phyloP scores from a whole-genome alignment of 2,329 filamentous ascomycete species.

The Clarireedia homoeocarpa region DNA sequence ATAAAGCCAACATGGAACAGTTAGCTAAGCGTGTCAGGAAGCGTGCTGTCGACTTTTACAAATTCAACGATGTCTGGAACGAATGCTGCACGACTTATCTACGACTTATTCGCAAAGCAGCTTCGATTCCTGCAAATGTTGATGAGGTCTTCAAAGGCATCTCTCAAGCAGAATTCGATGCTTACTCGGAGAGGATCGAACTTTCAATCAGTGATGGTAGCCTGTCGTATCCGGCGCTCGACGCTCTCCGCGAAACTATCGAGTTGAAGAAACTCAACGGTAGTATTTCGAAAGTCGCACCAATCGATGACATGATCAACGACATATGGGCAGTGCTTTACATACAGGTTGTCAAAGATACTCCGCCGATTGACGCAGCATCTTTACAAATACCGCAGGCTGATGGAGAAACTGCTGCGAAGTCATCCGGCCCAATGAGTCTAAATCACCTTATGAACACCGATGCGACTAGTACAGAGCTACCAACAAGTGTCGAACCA shows the following conservation, averaged over 20 bases:
- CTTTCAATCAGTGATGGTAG: slow-evolving; percentile 45
- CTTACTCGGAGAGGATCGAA: slow-evolving; percentile 51
- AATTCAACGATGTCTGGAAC: slow-evolving; percentile 23
- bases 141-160: slow-evolving; percentile 61
- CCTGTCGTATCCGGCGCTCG: slow-evolving; percentile 42
- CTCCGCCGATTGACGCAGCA: slow-evolving; percentile 35
- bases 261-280: slow-evolving; percentile 76
- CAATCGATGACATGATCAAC: slow-evolving; percentile 88
- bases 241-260: slow-evolving; percentile 56
- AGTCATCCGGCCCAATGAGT: slow-evolving; percentile 25
- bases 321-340: slow-evolving; percentile 82
- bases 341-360: slow-evolving; percentile 51
- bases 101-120: slow-evolving; percentile 48
- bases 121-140: slow-evolving; percentile 48
- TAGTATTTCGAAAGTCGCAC: slow-evolving; percentile 73
- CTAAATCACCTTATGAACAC: slow-evolving; percentile 29
- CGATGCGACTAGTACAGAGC: slow-evolving; percentile 23
- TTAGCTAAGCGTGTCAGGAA: slow-evolving; percentile 57
- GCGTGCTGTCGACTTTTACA: slow-evolving; percentile 45
- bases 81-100: slow-evolving; percentile 27
- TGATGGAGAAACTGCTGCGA: slow-evolving; percentile 36
- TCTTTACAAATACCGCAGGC: slow-evolving; percentile 38
- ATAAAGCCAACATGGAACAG: slow-evolving; percentile 54
- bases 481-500: slow-evolving; percentile 20
- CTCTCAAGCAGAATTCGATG: slow-evolving; percentile 56